These are phyloP conservation scores for Marsdenia floribunda DNA, from an alignment of 257 asterid species.

Conservation along the genomic window DNA sequence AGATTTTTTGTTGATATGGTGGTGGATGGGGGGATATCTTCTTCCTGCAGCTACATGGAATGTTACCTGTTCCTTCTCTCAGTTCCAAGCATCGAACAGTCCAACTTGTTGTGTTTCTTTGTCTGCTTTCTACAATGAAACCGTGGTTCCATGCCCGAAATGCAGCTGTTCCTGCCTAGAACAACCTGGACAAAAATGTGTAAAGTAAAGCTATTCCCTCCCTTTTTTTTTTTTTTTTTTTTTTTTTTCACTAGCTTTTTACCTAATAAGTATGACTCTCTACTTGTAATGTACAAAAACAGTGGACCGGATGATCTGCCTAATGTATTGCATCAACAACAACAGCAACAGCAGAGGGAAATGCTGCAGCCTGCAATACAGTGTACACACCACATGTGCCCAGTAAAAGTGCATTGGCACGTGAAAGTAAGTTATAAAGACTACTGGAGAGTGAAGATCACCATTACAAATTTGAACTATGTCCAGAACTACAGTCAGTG, in stretches of 20 bases:
- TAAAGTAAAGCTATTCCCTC: conserved; percentile 32
- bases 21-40: conserved; percentile 9
- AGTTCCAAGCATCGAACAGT: conserved; percentile 48
- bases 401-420: conserved; percentile 77
- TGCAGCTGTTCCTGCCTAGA: conserved; percentile 74
- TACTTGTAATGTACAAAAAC: not conserved
- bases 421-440: conserved; percentile 52
- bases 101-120: conserved; percentile 76
- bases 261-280: too few species aligned
- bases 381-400: conserved; percentile 74
- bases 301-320: conserved; percentile 41
- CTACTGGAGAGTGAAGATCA: conserved; percentile 80
- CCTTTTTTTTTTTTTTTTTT: too few species aligned
- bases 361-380: conserved; percentile 32
- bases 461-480: conserved; percentile 48
- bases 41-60: conserved; percentile 59
- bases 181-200: conserved; percentile 36
- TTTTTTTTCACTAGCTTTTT: too few species aligned
- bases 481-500: conserved; percentile 59
- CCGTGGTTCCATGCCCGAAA: conserved; percentile 55
- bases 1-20: not conserved
- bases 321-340: conserved; percentile 37
- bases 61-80: conserved; percentile 69
- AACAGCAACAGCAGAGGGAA: too few species aligned
- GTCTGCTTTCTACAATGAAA: conserved; percentile 64